A percentile compares a stretch with the other conserved stretches of the same genome.
phyloP scores from a whole-genome alignment of 306 rosid species.

The Luffa acutangula region DNA sequence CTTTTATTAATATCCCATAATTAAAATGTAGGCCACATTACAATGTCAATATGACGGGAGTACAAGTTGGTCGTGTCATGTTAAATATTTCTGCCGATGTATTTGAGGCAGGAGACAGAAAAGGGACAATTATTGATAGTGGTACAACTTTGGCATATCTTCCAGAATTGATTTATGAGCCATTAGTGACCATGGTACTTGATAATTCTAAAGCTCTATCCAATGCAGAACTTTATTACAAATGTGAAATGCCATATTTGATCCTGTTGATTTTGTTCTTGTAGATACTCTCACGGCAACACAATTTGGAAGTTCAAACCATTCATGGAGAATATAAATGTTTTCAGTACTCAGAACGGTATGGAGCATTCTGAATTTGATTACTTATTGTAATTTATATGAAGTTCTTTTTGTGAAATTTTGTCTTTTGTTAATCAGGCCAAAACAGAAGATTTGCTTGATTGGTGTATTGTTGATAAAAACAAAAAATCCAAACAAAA shows the following conservation, averaged over 20 bases:
- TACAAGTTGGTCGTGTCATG: conserved; percentile 64
- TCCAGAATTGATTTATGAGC: conserved; percentile 69
- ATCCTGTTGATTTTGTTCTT: conserved; percentile 8
- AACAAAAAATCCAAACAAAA: not conserved
- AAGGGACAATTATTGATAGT: conserved; percentile 92
- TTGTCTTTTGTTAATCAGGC: not conserved
- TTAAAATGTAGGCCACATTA: conserved; percentile 63
- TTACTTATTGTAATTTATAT: not conserved
- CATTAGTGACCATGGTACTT: conserved; percentile 62
- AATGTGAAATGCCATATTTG: not conserved
- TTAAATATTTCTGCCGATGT: conserved; percentile 50
- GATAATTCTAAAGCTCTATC: conserved; percentile 2
- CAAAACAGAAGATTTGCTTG: not conserved
- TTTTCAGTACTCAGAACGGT: conserved; percentile 83
- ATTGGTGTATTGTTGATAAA: not conserved
- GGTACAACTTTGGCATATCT: conserved; percentile 99
- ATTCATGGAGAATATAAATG: conserved; percentile 84
- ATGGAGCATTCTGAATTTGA: conserved; percentile 17
- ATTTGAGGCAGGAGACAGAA: conserved; percentile 51
- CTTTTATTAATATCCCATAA: conserved; percentile 7
- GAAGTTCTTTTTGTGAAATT: not conserved
- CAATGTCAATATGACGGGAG: conserved; percentile 85
- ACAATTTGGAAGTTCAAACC: conserved; percentile 56
- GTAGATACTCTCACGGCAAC: conserved; percentile 70
- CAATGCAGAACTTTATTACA: not conserved